Conservation (phyloP, 805 yeast genomes). For the Candida germanica region DNA sequence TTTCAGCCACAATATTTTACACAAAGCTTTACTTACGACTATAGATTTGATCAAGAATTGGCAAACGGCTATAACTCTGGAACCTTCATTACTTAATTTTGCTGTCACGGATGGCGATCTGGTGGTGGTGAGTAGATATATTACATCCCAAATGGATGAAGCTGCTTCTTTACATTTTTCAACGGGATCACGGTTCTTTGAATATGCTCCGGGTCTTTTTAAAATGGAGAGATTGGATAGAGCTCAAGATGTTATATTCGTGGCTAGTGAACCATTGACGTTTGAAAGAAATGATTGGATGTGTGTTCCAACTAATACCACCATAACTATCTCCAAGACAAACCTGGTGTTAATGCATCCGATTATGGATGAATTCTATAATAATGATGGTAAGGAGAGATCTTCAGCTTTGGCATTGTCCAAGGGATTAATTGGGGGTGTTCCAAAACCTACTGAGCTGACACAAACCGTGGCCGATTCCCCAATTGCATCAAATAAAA, state of each 20-base stretch:
- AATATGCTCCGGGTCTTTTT: constrained; percentile 87
- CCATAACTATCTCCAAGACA: constrained; percentile 66
- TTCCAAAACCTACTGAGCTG: constrained; percentile 61
- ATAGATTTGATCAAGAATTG: constrained; percentile 75
- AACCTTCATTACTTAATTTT: constrained; percentile 83
- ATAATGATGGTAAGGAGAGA: constrained; percentile 64
- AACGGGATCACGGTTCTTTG: constrained; percentile 88
- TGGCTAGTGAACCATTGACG: constrained; percentile 94
- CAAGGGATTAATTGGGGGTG: constrained; percentile 90
- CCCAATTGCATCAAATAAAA: no score
- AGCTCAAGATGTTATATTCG: constrained; percentile 92
- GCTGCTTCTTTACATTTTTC: constrained; percentile 96
- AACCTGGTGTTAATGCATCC: constrained; percentile 92
- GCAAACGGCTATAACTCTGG: constrained; percentile 59
- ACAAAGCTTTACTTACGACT: constrained; percentile 69
- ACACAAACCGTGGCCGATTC: no score
- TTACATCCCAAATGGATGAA: constrained; percentile 85
- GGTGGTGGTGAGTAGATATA: constrained; percentile 83
- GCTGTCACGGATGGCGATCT: constrained; percentile 93
- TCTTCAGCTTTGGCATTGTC: constrained; percentile 80
- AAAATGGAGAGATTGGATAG: constrained; percentile 92
- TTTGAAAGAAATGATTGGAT: constrained; percentile 98
- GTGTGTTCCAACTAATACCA: constrained; percentile 90
- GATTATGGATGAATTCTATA: constrained; percentile 83
- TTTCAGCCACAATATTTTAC: constrained; percentile 53